Evolutionary conservation across 2,329 filamentous ascomycete species (phyloP), one percentile per base, ranked within the genome.

Genomic region (Gremmenia infestans): DNA sequence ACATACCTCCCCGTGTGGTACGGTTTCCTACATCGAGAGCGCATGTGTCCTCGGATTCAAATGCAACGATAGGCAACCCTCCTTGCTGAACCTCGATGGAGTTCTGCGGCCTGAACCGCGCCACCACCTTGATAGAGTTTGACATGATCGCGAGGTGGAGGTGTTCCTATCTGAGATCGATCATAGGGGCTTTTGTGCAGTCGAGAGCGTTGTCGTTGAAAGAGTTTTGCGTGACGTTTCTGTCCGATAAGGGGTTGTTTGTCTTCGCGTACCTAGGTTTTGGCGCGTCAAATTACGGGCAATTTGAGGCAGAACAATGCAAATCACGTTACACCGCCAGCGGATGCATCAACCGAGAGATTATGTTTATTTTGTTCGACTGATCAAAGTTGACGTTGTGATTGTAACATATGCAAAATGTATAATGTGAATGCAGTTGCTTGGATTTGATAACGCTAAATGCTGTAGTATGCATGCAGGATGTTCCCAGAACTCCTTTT

Each of bases 31-130:
- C 91, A 68, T 89, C 87, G 72, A 97, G 78, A 55, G 77, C 81
- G 76, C 92, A 96, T 70, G 92, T 96, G 72, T 97, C 93, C 55
- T 92, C 87, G 65, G 87, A 86, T 71, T 89, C 85, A 73, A 99
- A 97, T 50, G 81, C 78, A 61, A 99, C 94, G 65, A 99, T 93
- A 61, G 92, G 89, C 75, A 94, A 87, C 73, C 93, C 93, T 73
- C 91, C 91, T 70, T 88, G 92, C 59, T 87, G 86, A 71, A 95
- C 81, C 79, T 99, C 94, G 73, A 94, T 76, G 77, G 90, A 91
- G 80, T 99, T 99, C 77, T 97, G 93, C 67, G 94, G 94, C 71
- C 94, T 86, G 77, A 99, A 99, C 70, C 94, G 90, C 79, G 93
- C 93, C 73, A 99, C 92, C 73, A 99, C 94, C 89, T 82, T 87